These are phyloP conservation scores for Boehmeria nivea DNA, from an alignment of 306 rosid genomes.

Conservation along the genomic window DNA sequence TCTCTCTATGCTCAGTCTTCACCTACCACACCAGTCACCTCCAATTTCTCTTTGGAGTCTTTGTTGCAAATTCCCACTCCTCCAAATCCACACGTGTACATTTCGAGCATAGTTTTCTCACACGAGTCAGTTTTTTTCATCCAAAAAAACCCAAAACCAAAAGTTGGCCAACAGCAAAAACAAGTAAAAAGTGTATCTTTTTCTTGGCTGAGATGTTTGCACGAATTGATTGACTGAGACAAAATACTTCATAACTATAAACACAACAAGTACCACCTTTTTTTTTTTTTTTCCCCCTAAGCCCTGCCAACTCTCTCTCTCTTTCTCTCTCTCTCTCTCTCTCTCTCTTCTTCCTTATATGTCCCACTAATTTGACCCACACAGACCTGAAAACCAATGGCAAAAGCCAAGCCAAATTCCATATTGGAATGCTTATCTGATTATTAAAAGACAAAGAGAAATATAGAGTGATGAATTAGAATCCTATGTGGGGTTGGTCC, in stretches of 20 bases:
- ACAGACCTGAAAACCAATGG: conserved; percentile 29
- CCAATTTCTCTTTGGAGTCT: neutral
- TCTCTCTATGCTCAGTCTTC: neutral
- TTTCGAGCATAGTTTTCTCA: neutral
- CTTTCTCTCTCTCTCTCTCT: conserved; percentile 5
- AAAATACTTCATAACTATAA: conserved; percentile 16
- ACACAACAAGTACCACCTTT: conserved; percentile 1
- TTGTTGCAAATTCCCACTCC: neutral
- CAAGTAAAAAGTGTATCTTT: conserved; percentile 29
- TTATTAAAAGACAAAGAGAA: conserved; percentile 33
- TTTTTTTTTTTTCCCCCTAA: neutral
- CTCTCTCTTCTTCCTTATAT: conserved; percentile 10
- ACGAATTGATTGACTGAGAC: conserved; percentile 43
- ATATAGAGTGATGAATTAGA: conserved; percentile 30
- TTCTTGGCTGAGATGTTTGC: conserved; percentile 29
- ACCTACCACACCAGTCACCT: neutral
- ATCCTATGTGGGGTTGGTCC: conserved; percentile 77
- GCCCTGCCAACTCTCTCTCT: no score
- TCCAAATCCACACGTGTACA: conserved; percentile 26
- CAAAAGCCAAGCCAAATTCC: conserved; percentile 31
- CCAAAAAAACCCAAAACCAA: conserved; percentile 12
- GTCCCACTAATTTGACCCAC: conserved; percentile 35
- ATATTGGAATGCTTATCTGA: conserved; percentile 30
- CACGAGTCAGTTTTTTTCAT: conserved; percentile 21
- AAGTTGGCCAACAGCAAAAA: conserved; percentile 23